phyloP scores from a whole-genome alignment of 2,329 filamentous ascomycete species.

The Diaporthe citriasiana region DNA sequence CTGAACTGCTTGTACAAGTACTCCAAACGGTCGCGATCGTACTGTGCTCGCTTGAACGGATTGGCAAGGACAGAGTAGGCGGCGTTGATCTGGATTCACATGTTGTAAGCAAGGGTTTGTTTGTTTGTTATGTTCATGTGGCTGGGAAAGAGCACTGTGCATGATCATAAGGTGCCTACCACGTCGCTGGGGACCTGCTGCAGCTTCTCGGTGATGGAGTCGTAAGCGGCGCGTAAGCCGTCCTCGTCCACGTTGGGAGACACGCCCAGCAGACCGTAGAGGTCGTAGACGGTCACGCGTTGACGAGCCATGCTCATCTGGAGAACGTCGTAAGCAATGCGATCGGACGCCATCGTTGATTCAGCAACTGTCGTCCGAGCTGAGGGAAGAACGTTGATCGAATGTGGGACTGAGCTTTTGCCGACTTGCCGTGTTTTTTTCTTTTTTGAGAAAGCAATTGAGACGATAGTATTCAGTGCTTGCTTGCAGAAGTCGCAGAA shows the following conservation, averaged over 20 bases:
- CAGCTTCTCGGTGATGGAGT: slow-evolving; percentile 20
- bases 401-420: too few species aligned
- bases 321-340: neutral
- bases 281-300: slow-evolving; percentile 36
- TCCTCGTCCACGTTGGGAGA: slow-evolving; percentile 35
- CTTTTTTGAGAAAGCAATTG: neutral
- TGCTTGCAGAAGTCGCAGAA: neutral
- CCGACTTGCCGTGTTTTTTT: neutral
- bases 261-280: slow-evolving; percentile 38
- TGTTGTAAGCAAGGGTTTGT: neutral
- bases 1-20: slow-evolving; percentile 38
- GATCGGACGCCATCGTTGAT: slow-evolving; percentile 21
- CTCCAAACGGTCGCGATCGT: slow-evolving; percentile 41
- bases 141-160: neutral
- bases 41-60: slow-evolving; percentile 39
- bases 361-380: neutral
- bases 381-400: too few species aligned
- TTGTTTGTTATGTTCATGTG: neutral
- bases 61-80: slow-evolving; percentile 36
- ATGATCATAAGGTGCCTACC: neutral
- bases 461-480: neutral
- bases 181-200: slow-evolving; percentile 30
- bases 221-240: slow-evolving; percentile 32
- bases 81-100: slow-evolving; percentile 24
- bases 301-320: slow-evolving; percentile 35